Evolutionary conservation across 768 basidiomycete genomes (phyloP), one percentile per base, ranked within the genome.

Genomic region (Pulveroboletus sp.): DNA sequence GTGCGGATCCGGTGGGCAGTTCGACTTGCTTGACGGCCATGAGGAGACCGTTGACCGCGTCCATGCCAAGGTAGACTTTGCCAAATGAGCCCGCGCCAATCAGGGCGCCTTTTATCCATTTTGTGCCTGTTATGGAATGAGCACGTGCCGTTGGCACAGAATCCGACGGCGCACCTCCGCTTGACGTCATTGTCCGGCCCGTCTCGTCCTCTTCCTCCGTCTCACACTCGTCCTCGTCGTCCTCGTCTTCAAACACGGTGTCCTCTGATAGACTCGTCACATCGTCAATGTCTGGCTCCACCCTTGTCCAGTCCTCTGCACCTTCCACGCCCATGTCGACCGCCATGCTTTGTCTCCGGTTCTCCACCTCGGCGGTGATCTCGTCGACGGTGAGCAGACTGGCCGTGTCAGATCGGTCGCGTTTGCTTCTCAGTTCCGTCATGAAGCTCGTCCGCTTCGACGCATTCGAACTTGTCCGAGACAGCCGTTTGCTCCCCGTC

Each of bases 21-120:
- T 94, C 90, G 37, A 97, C 94, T 75, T 97, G 94, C 72, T 97
- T 97, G 55, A 97, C 94, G 33, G 94, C 94, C 94, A 97, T 97
- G 53, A 97, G 76, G 19, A 94, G 72, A 21, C 94, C 94, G 42
- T 78, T 88, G 17, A 87, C 79, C 1, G 92, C 90, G 67, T 94
- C 94, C 91, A 97, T 93, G 29, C 92, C 93, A 10, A 97, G 82
- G 68, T 92, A 97, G 33, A 97, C 93, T 62, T 92, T 91, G 43
- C 94, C 93, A 61, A 95, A 95, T 1, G 94, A 95, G 4, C 92
- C 93, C 38, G 92, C 87, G 52, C 94, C 93, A 54, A 97, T 95
- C 57, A 97, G 79, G 10, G 94, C 94, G 40, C 93, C 94, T 59
- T 94, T 94, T 71, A 94, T 93, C 94, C 94, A 97, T 67, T 95